Percentiles rank a stretch among this genome's conserved stretches.
These are phyloP conservation scores for Xylaria hypoxylon DNA, from an alignment of 2,329 filamentous ascomycete species.

Conservation along the genomic window DNA sequence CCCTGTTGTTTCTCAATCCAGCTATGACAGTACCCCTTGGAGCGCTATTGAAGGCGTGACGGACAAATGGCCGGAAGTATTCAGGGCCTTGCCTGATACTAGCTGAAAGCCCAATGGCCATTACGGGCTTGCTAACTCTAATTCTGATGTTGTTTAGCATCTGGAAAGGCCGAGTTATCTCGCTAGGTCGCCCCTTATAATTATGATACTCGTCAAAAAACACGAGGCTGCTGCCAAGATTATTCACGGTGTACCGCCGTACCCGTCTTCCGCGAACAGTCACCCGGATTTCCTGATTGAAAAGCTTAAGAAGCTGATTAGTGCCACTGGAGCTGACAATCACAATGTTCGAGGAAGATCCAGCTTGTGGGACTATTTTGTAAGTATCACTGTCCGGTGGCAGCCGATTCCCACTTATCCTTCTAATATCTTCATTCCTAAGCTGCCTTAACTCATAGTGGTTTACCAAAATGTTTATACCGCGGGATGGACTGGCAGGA, in stretches of 20 bases:
- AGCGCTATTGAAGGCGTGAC: neutral
- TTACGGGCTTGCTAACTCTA: neutral
- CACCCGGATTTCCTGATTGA: too few relatives aligned
- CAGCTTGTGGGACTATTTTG: neutral
- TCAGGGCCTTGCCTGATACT: neutral
- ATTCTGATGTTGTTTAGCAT: neutral
- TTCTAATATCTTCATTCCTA: too few relatives aligned
- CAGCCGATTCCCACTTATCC: too few relatives aligned
- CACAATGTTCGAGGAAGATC: constrained; percentile 5
- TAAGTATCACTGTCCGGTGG: neutral
- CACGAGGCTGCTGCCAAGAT: neutral
- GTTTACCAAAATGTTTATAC: neutral
- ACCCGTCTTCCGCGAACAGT: too few relatives aligned
- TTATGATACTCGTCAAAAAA: constrained; percentile 11
- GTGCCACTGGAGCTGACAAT: neutral
- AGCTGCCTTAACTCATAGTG: neutral
- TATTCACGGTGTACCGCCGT: neutral
- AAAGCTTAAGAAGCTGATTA: too few relatives aligned
- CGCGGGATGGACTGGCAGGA: neutral
- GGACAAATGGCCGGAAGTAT: neutral
- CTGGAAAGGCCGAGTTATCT: neutral
- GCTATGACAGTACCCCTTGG: neutral
- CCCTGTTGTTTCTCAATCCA: neutral
- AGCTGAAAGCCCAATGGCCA: constrained; percentile 3
- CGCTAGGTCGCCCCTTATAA: neutral